Evolutionary conservation across 805 yeast species (phyloP), one percentile per base, ranked within the genome.

Genomic region (Phaffomyces thermotolerans): DNA sequence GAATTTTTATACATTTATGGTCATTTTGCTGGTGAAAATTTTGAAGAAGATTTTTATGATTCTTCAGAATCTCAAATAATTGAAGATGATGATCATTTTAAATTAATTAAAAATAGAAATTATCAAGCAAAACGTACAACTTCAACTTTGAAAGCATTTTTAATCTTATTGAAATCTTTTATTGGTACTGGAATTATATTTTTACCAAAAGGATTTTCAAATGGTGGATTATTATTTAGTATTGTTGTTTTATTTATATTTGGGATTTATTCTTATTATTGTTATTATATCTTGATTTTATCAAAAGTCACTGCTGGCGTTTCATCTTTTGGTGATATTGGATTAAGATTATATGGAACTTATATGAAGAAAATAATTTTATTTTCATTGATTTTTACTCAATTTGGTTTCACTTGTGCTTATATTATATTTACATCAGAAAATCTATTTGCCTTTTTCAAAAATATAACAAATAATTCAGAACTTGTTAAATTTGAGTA

Each of bases 1-100:
- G 93, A 85, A 59, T 85, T 85, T 56, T 66, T 85, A 37, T 79
- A 84, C 49, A 71, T 85, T 8, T 85, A 85, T 61, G 95, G 95
- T 7, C 91, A 85, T 66, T 85, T 85, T 63, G 93, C 93, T 3
- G 95, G 95, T 58, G 93, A 84, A 62, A 77, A 80, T 34, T 71
- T 84, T 42, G 91, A 83, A 53, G 89, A 79, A 17, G 78, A 70
- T 38, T 77, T 71, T 37, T 67, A 53, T 34, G 55, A 48, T 10
- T 46, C 51, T 18, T 31, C 34, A 31, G 29, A 27, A 9, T 31
- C 34, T 31, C 52, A 51, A 12, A 52, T 50, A 14, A 39, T 56
- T 48, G 57, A 60, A 34, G 68, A 64, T 39, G 46, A 36, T 9
- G 44, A 59, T 1, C 59, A 66, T 1, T 46, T 66, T 37, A 41